Conservation (phyloP, 306 rosid genomes). For the Luffa acutangula region DNA sequence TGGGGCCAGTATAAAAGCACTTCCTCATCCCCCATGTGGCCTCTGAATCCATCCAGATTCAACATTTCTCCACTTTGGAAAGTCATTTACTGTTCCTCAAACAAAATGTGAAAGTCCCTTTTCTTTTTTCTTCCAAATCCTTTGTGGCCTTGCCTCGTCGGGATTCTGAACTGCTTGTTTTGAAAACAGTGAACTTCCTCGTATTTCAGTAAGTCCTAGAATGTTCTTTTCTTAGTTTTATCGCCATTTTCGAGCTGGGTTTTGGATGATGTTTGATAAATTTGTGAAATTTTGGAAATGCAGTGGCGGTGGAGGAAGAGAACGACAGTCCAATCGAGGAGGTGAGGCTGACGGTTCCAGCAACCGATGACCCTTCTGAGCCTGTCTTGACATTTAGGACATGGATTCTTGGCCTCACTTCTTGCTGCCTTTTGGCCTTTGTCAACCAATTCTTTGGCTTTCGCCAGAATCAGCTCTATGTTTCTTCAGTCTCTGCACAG, state of each 20-base stretch:
- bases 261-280: neutral
- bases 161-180: neutral
- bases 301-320: constrained; percentile 29
- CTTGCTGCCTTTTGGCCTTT: constrained; percentile 59
- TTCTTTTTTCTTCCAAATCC: neutral
- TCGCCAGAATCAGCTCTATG: constrained; percentile 39
- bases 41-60: neutral
- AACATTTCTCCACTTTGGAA: neutral
- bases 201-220: constrained; percentile 3
- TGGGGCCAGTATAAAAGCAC: neutral
- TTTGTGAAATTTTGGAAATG: constrained; percentile 6
- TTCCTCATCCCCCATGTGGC: neutral
- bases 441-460: constrained; percentile 62
- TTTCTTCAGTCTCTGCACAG: constrained; percentile 61
- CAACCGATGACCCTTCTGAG: constrained; percentile 47
- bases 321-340: constrained; percentile 74
- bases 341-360: constrained; percentile 68
- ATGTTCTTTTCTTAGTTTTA: neutral
- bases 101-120: neutral
- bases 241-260: neutral
- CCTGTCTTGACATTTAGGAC: constrained; percentile 72
- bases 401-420: constrained; percentile 59
- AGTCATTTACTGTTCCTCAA: neutral
- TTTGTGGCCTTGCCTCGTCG: neutral
- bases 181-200: constrained; percentile 1